phyloP scores from a whole-genome alignment of 192 early-diverging fungal species.

The Coemansia sp. region DNA sequence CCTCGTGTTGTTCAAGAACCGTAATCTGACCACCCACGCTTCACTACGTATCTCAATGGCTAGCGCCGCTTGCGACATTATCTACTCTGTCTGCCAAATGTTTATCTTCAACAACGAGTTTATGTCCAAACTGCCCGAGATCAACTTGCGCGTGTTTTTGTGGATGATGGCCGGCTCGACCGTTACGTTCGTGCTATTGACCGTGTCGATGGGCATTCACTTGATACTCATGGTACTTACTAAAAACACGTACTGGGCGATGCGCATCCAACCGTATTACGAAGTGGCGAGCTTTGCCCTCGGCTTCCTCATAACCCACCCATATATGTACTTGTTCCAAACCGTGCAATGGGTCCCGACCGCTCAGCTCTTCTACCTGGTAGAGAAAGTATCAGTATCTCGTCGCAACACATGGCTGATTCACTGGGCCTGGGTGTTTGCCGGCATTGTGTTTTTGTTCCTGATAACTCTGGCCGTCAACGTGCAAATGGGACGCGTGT shows the following conservation, averaged over 20 bases:
- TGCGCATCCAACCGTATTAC: conserved; percentile 32
- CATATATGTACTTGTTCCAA: conserved; percentile 40
- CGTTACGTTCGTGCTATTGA: conserved; percentile 30
- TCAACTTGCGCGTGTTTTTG: conserved; percentile 27
- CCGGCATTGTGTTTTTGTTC: conserved; percentile 20
- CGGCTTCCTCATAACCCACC: conserved; percentile 37
- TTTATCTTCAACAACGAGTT: conserved; percentile 39
- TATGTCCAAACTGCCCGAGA: conserved; percentile 30
- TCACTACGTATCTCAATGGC: conserved; percentile 31
- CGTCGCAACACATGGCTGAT: conserved; percentile 29
- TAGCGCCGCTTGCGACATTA: conserved; percentile 37
- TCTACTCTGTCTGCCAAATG: conserved; percentile 43
- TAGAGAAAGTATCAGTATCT: conserved; percentile 14
- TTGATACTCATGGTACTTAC: conserved; percentile 11
- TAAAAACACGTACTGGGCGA: conserved; percentile 3
- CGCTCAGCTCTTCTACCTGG: conserved; percentile 35
- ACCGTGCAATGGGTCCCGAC: conserved; percentile 25
- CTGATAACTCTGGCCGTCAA: neutral
- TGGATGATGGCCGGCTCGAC: conserved; percentile 44
- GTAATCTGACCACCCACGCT: neutral
- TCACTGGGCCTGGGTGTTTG: conserved; percentile 39
- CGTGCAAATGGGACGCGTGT: neutral
- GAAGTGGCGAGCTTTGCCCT: conserved; percentile 24
- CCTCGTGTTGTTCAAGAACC: neutral
- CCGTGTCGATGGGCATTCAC: conserved; percentile 28